A percentile compares a stretch with the other conserved stretches of the same genome.
These are phyloP conservation scores for Apophysomyces trapeziformis DNA, from an alignment of 371 early-diverging fungal genomes.

Conservation along the genomic window DNA sequence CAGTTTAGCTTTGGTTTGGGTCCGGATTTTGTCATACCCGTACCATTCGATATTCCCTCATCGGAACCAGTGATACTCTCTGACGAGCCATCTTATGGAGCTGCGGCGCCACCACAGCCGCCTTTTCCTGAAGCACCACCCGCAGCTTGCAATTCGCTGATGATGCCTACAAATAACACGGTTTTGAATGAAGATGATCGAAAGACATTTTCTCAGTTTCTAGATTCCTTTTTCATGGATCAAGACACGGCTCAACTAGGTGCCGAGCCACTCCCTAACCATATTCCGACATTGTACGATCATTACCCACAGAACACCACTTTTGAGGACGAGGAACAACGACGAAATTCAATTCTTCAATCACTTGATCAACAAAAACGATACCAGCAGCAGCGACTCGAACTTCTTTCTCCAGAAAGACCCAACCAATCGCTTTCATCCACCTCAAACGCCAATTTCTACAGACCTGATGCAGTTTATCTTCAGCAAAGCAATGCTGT, in stretches of 20 bases:
- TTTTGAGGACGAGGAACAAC: constrained; percentile 37
- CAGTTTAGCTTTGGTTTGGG: constrained; percentile 54
- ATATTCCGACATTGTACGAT: constrained; percentile 25
- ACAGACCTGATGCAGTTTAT: constrained; percentile 28
- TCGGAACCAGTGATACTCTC: constrained; percentile 12
- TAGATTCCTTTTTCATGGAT: constrained; percentile 50
- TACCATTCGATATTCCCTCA: constrained; percentile 46
- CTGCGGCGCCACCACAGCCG: constrained; percentile 10
- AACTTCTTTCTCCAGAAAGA: constrained; percentile 8
- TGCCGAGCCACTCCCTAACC: constrained; percentile 29
- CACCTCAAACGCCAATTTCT: constrained; percentile 2
- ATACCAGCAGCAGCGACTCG: constrained; percentile 22
- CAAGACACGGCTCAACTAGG: constrained; percentile 20
- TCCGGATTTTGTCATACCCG: constrained; percentile 51
- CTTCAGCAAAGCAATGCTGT: constrained; percentile 36
- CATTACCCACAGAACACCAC: constrained; percentile 11
- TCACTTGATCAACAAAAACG: constrained; percentile 45
- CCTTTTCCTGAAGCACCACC: background rate
- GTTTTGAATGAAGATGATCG: constrained; percentile 51
- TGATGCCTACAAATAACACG: constrained; percentile 13
- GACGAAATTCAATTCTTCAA: constrained; percentile 38
- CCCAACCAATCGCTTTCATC: constrained; percentile 4
- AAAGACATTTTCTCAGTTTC: constrained; percentile 43
- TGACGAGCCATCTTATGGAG: constrained; percentile 13
- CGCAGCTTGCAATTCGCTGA: constrained; percentile 14